Conservation (phyloP, 345 rosid genomes). For the Dovyalis caffra region DNA sequence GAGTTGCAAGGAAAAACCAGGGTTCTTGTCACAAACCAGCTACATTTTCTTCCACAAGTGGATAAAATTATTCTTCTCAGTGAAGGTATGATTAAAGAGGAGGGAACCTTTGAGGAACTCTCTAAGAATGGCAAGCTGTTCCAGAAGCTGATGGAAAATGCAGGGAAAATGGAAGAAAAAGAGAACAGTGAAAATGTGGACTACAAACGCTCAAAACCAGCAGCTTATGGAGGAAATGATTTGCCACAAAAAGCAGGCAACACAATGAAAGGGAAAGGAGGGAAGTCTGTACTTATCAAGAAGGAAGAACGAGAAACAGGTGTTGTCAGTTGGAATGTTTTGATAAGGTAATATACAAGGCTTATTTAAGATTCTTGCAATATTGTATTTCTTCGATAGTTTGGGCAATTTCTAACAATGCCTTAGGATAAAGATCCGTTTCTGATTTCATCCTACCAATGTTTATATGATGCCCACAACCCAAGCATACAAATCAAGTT, state of each 20-base stretch:
- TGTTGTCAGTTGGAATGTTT: slow-evolving; percentile 75
- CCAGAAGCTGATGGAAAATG: slow-evolving; percentile 97
- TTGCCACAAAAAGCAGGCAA: slow-evolving; percentile 35
- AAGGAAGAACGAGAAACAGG: slow-evolving; percentile 98
- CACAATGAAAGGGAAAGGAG: slow-evolving; percentile 50
- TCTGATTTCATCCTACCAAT: neutral
- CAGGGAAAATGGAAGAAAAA: slow-evolving; percentile 91
- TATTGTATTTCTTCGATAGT: neutral
- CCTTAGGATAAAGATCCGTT: neutral
- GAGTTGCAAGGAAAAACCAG: slow-evolving; percentile 79
- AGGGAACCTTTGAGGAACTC: slow-evolving; percentile 90
- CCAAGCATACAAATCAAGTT: neutral
- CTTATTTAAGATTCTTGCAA: neutral
- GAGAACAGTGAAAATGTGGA: slow-evolving; percentile 46
- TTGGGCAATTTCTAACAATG: neutral
- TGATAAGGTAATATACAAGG: slow-evolving; percentile 50
- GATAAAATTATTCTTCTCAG: slow-evolving; percentile 87
- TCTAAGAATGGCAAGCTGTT: slow-evolving; percentile 61
- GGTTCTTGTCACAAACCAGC: slow-evolving; percentile 98
- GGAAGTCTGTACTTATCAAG: slow-evolving; percentile 86
- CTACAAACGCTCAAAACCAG: slow-evolving; percentile 35
- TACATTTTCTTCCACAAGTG: slow-evolving; percentile 97
- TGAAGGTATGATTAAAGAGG: slow-evolving; percentile 88
- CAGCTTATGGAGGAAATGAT: slow-evolving; percentile 48
- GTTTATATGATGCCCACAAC: neutral